Conservation (phyloP, 257 asterid species). For the Gentiana dahurica region DNA sequence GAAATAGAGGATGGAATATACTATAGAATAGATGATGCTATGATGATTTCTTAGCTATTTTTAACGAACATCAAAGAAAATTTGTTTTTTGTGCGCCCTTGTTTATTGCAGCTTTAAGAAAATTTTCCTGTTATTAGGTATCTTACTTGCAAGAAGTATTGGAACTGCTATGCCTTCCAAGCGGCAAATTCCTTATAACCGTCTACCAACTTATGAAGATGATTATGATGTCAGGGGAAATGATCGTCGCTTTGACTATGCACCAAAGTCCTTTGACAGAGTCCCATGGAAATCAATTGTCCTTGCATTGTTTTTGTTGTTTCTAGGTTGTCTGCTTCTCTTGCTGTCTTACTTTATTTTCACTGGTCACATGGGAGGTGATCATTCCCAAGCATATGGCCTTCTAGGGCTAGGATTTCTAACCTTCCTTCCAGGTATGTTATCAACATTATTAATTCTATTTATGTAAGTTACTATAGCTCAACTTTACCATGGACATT, state of each 20-base stretch:
- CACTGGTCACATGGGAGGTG: slow-evolving; percentile 94
- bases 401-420: slow-evolving; percentile 75
- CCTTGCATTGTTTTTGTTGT: slow-evolving; percentile 71
- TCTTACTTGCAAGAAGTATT: background rate
- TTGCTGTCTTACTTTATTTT: slow-evolving; percentile 62
- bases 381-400: slow-evolving; percentile 71
- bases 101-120: too few relatives aligned
- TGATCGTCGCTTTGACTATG: slow-evolving; percentile 72
- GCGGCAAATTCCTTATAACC: slow-evolving; percentile 53
- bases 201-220: slow-evolving; percentile 38
- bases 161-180: slow-evolving; percentile 47
- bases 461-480: too few relatives aligned
- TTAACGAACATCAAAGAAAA: too few relatives aligned
- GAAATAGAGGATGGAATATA: too few relatives aligned
- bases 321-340: slow-evolving; percentile 79
- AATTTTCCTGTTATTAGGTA: too few relatives aligned
- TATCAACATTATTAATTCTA: background rate
- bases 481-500: too few relatives aligned
- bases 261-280: slow-evolving; percentile 51
- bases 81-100: too few relatives aligned
- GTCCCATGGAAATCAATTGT: slow-evolving; percentile 86
- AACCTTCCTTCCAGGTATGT: slow-evolving; percentile 72
- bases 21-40: too few relatives aligned
- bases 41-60: too few relatives aligned
- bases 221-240: slow-evolving; percentile 18